These are phyloP conservation scores for Xanthoconium stramineum DNA, from an alignment of 768 basidiomycete genomes.

Conservation along the genomic window DNA sequence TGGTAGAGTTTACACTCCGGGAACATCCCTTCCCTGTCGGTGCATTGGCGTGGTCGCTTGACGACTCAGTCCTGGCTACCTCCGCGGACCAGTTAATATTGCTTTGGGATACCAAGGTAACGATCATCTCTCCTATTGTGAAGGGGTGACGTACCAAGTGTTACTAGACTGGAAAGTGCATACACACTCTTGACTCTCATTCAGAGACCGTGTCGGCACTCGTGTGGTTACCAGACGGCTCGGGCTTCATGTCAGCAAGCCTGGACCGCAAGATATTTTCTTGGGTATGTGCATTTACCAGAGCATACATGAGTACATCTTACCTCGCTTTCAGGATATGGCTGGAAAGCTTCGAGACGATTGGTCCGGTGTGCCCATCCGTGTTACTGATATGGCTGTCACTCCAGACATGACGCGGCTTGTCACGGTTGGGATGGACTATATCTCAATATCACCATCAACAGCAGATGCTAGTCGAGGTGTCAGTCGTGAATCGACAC, in stretches of 20 bases:
- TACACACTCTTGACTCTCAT: constrained; percentile 67
- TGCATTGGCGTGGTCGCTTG: constrained; percentile 89
- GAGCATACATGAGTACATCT: constrained; percentile 1
- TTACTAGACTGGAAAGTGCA: constrained; percentile 68
- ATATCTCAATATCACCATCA: constrained; percentile 26
- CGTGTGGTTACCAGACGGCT: constrained; percentile 84
- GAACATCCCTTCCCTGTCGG: constrained; percentile 81
- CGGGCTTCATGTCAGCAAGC: constrained; percentile 86
- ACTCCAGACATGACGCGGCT: constrained; percentile 82
- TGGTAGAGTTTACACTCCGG: constrained; percentile 53
- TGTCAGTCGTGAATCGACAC: constrained; percentile 35
- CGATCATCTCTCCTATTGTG: constrained; percentile 8
- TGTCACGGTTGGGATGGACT: constrained; percentile 78
- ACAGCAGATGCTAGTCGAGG: constrained; percentile 21
- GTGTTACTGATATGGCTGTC: constrained; percentile 83
- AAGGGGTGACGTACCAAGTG: constrained; percentile 6
- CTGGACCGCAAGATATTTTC: constrained; percentile 80
- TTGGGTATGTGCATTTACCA: constrained; percentile 57
- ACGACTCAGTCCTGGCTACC: constrained; percentile 81
- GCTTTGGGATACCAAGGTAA: constrained; percentile 88
- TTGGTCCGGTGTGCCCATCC: constrained; percentile 70
- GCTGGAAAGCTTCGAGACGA: constrained; percentile 69
- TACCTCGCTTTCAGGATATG: constrained; percentile 50
- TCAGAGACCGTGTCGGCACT: constrained; percentile 82
- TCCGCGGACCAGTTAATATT: constrained; percentile 78